These are phyloP conservation scores for Pythium brassicae DNA, from an alignment of 352 stramenopile species.

Conservation along the genomic window DNA sequence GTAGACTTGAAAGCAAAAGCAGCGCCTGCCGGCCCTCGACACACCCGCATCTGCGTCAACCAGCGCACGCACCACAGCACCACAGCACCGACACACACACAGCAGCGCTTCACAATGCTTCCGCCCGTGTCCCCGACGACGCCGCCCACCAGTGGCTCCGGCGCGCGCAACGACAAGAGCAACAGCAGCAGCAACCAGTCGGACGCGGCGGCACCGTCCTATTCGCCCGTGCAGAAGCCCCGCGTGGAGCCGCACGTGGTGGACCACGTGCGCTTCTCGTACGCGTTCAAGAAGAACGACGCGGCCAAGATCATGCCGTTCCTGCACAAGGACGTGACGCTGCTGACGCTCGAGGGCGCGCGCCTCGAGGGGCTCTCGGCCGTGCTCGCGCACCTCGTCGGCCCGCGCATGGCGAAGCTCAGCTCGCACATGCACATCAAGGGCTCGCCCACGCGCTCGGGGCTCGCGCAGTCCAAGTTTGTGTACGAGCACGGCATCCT, in stretches of 20 bases:
- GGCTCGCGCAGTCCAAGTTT: constrained; percentile 55
- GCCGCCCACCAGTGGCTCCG: not conserved
- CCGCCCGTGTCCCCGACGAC: constrained; percentile 3
- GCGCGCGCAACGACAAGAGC: not conserved
- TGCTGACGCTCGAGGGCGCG: constrained; percentile 45
- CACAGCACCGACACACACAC: not conserved
- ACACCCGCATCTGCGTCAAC: not conserved
- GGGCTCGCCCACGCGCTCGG: constrained; percentile 41
- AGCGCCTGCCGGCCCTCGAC: not conserved
- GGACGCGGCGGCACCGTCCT: not conserved
- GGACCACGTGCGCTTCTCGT: constrained; percentile 57
- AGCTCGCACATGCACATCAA: constrained; percentile 65
- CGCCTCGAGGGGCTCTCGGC: constrained; percentile 44
- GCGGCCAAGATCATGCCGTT: constrained; percentile 59
- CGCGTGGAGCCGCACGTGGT: constrained; percentile 46
- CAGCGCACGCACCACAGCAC: not conserved
- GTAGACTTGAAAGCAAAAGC: no score
- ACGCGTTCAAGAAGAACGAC: constrained; percentile 76
- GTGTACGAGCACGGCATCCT: constrained; percentile 72
- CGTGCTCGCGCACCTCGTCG: constrained; percentile 70
- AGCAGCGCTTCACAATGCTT: not conserved
- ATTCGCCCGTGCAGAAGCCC: constrained; percentile 5
- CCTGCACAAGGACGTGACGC: constrained; percentile 50
- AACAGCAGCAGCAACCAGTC: not conserved
- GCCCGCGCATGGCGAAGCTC: constrained; percentile 61